These are phyloP conservation scores for Diaporthe nobilis DNA, from an alignment of 2,329 filamentous ascomycete genomes.

Conservation along the genomic window DNA sequence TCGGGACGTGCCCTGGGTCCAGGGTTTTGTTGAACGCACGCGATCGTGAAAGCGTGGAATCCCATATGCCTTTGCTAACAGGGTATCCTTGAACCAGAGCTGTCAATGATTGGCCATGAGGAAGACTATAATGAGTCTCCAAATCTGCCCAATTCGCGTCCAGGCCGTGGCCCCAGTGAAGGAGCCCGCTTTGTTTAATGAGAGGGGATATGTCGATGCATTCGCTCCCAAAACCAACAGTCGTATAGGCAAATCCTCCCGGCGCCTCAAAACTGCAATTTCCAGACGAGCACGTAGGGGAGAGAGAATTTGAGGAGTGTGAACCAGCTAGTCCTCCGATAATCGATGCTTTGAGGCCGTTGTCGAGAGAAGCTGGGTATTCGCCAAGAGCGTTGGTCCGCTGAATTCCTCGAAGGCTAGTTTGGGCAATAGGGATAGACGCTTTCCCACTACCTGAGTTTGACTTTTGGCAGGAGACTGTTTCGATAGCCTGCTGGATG, in stretches of 20 bases:
- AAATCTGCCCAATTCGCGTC: neutral
- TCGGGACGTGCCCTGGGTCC: too few species aligned
- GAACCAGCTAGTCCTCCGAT: conserved; percentile 17
- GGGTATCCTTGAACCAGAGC: too few species aligned
- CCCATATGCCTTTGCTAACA: neutral
- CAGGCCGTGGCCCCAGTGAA: neutral
- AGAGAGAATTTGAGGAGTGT: conserved; percentile 13
- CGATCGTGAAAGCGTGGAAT: neutral
- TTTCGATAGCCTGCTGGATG: conserved; percentile 20
- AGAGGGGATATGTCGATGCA: conserved; percentile 17
- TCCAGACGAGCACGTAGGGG: conserved; percentile 1
- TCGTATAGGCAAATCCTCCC: neutral
- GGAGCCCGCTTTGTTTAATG: neutral
- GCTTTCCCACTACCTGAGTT: neutral
- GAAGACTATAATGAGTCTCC: neutral
- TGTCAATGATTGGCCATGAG: neutral
- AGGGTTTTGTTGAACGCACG: neutral
- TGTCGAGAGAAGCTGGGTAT: too few species aligned
- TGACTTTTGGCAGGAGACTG: neutral
- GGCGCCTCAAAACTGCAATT: conserved; percentile 16
- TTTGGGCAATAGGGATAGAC: conserved; percentile 7
- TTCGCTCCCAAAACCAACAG: conserved; percentile 1
- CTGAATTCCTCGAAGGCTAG: neutral
- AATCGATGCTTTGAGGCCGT: neutral
- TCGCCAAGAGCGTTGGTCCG: too few species aligned